phyloP scores from a whole-genome alignment of 164 flowering plant species.

The Hamamelis virginiana region DNA sequence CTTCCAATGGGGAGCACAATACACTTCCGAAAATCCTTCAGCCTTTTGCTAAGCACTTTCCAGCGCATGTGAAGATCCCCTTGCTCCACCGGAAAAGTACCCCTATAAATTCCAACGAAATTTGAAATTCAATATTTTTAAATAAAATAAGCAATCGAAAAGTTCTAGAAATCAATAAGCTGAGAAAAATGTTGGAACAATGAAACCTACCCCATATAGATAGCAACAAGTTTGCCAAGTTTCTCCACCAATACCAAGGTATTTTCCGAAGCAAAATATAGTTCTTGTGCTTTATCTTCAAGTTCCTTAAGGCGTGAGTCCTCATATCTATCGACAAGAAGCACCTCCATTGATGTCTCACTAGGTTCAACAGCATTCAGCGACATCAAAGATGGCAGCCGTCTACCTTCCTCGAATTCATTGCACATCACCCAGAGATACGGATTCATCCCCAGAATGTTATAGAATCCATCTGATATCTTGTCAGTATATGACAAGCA shows the following conservation, averaged over 20 bases:
- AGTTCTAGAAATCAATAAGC: neutral
- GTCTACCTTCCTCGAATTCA: conserved; percentile 70
- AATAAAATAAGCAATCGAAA: conserved; percentile 8
- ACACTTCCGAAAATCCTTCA: conserved; percentile 60
- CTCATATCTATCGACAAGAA: conserved; percentile 67
- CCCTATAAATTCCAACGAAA: conserved; percentile 51
- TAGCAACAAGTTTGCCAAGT: conserved; percentile 85
- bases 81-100: conserved; percentile 72
- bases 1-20: conserved; percentile 84
- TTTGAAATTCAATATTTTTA: conserved; percentile 8
- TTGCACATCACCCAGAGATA: conserved; percentile 92
- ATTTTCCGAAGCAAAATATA: conserved; percentile 57
- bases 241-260: conserved; percentile 62
- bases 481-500: conserved; percentile 84
- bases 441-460: conserved; percentile 92
- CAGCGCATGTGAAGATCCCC: conserved; percentile 74
- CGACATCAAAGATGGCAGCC: conserved; percentile 62
- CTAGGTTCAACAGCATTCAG: conserved; percentile 61
- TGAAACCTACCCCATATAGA: conserved; percentile 71
- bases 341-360: conserved; percentile 81
- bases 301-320: conserved; percentile 79
- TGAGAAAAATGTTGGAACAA: neutral
- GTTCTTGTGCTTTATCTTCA: conserved; percentile 72
- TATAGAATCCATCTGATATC: conserved; percentile 93
- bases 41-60: conserved; percentile 63